These are phyloP conservation scores for Magnaporthiopsis rhizophila DNA, from an alignment of 2,329 filamentous ascomycete genomes.

Conservation along the genomic window DNA sequence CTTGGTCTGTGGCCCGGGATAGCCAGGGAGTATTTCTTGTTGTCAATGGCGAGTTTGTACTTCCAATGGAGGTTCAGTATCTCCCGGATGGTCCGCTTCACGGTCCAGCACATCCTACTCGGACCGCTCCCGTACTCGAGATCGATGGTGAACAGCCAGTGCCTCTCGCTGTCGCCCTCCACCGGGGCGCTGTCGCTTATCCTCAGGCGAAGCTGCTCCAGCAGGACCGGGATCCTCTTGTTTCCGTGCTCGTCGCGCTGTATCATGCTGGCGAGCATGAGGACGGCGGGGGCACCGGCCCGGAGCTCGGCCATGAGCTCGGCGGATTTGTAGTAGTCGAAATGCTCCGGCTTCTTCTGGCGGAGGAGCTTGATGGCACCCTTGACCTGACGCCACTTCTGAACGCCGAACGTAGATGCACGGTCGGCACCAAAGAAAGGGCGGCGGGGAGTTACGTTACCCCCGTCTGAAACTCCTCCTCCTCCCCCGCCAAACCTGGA, in stretches of 20 bases:
- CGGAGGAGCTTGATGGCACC: slow-evolving; percentile 74
- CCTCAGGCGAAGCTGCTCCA: slow-evolving; percentile 87
- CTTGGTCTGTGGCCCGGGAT: slow-evolving; percentile 62
- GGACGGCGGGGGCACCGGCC: slow-evolving; percentile 83
- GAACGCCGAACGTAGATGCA: slow-evolving; percentile 64
- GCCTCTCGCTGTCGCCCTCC: slow-evolving; percentile 55
- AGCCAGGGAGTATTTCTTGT: slow-evolving; percentile 72
- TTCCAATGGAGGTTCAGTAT: slow-evolving; percentile 90
- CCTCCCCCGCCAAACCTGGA: slow-evolving; percentile 57
- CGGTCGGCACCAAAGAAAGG: slow-evolving; percentile 57
- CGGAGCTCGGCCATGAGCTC: slow-evolving; percentile 93
- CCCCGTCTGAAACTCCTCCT: slow-evolving; percentile 51
- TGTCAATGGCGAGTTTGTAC: slow-evolving; percentile 80
- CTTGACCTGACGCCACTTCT: slow-evolving; percentile 91
- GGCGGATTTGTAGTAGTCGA: slow-evolving; percentile 91
- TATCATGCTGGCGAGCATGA: slow-evolving; percentile 96
- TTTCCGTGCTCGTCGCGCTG: slow-evolving; percentile 95
- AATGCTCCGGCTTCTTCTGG: slow-evolving; percentile 75
- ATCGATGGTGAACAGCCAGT: slow-evolving; percentile 84
- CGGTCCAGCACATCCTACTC: slow-evolving; percentile 94
- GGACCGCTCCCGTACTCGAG: slow-evolving; percentile 93
- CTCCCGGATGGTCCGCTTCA: slow-evolving; percentile 78
- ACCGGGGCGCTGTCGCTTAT: slow-evolving; percentile 72
- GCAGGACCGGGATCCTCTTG: slow-evolving; percentile 84
- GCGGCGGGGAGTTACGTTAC: slow-evolving; percentile 46